Evolutionary conservation across 2,329 filamentous ascomycete genomes (phyloP), one percentile per base, ranked within the genome.

Genomic region (Trichoderma atroviride): DNA sequence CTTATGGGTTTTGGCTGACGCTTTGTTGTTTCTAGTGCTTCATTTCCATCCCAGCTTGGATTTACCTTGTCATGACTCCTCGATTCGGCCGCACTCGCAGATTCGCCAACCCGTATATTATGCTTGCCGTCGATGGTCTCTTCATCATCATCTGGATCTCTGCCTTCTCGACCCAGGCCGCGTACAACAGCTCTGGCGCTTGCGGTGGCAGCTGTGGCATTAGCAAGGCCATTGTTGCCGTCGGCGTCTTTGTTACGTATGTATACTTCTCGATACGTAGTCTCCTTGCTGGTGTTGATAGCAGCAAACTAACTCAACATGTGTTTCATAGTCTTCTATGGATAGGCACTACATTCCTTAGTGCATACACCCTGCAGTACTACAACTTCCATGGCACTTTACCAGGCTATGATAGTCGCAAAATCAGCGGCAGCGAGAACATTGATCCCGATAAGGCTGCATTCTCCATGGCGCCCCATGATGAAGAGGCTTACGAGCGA

Each of bases 401-500:
- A 19, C 89, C 89, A 2, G 88, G 88, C 69, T 89, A 89, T 77
- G 87, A 88, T 74, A 82, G 81, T 72, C 81, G 76, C 74, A 78
- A 81, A 74, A 74, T 83, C 62, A 76, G 77, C 70, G 76, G 76
- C 70, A 47, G 64, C 29, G 79, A 78, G 72, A 86, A 87, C 80
- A 90, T 90, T 73, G 89, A 91, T 76, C 89, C 89, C 0, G 88
- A 91, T 78, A 90, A 90, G 81, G 88, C 88, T 33, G 88, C 88
- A 70, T 91, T 91, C 80, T 89, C 87, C 69, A 89, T 88, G 78
- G 87, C 87, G 16, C 87, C 87, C n/a, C 86, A 89, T 75, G 88
- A 88, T 74, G 88, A 91, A 72, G 88, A 90, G 75, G 85, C 86
- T 55, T 91, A 91, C 74, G 86, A 88, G 62, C 87, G 86, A 16